Base-by-base conservation (phyloP, 352 stramenopile genomes). In the Globisporangium cystogenes region DNA sequence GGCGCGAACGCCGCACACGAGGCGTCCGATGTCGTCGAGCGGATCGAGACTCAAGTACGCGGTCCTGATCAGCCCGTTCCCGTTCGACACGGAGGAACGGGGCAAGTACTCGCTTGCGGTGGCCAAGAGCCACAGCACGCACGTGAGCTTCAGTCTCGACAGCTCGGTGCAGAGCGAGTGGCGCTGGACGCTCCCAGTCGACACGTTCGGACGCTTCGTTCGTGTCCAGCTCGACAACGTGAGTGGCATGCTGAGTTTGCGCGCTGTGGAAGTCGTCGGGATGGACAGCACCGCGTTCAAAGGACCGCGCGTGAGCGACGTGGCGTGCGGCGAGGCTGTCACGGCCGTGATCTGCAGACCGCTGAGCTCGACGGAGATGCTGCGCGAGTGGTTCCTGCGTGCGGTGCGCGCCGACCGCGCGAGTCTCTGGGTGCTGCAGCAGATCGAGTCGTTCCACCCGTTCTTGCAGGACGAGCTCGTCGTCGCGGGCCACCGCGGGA, bases 391-490 rank as follows among this genome's bases (percentile, higher is more conserved):
- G 4, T 89, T 80, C 29, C 56, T 71, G 35, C 76, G 77, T 18
- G 76, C 77, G 7, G 53, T 82, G 10, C 70, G 77, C 27, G 74
- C 74, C 12, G 75, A 93, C 41, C 63, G 62, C 4, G 67, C 65
- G 1, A 74, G 48, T 62, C 21, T 76, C 8, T 70, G 58, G 51
- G 59, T 87, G 2, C 55, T 93, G 3, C 37, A 79, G 39, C 79
- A 93, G 46, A 56, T 89, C 26, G 77, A 84, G 39, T 86, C 79
- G 3, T 92, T 82, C 50, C 79, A 88, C 27, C 54, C 70, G 47
- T 88, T 77, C 50, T 31, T 70, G 0, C 29, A 52, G 0, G 55
- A 56, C 31, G 55, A 51, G 27, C 20, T 56, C 23, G 48, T 37
- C 20, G 20, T 10, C 18, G 24, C 0, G 37, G 45, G 18, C 10